Evolutionary conservation across 345 rosid species (phyloP), one percentile per base, ranked within the genome.

Genomic region (Linum usitatissimum): DNA sequence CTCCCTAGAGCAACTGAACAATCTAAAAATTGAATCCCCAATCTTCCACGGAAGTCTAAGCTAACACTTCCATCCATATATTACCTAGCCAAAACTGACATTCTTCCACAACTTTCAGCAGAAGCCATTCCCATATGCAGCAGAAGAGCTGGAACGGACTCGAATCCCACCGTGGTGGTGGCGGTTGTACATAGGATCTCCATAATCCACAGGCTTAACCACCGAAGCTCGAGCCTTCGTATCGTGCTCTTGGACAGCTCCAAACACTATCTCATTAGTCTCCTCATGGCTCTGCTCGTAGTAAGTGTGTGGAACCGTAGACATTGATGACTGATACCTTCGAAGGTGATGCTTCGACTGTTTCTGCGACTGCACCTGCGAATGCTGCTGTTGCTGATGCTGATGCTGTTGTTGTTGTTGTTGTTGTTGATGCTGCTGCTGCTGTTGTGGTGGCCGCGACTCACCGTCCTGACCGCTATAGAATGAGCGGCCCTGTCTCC

Each of bases 181-280:
- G 68, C 71, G n/a, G n/a, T n/a, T 74, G 70, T 72, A 81, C 38
- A 63, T 18, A 3, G 78, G 71, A 53, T 76, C 80, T 54, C 75
- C 88, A 55, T 79, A 80, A 69, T 81, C 78, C 0, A 72, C 85
- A 5, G 93, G 89, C 83, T 81, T 86, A 64, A 83, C 61, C 19
- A 79, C 81, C 15, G 51, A 63, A 21, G 79, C 65, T 63, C 76
- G 73, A 0, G 42, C 80, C 73, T 77, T 83, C 53, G 71, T 68
- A 23, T 83, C 83, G 66, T 68, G 86, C 71, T 84, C 99, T 68
- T 90, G 96, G 62, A 83, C 85, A 40, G 96, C 96, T 55, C 99
- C 97, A 34, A 90, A 88, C 59, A 90, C 82, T 6, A 90, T 69
- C 78, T 94, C 99, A 0, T 79, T 83, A 66, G 86, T 86, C 57